Conservation (phyloP, 345 rosid species). For the Hibiscus trionum region DNA sequence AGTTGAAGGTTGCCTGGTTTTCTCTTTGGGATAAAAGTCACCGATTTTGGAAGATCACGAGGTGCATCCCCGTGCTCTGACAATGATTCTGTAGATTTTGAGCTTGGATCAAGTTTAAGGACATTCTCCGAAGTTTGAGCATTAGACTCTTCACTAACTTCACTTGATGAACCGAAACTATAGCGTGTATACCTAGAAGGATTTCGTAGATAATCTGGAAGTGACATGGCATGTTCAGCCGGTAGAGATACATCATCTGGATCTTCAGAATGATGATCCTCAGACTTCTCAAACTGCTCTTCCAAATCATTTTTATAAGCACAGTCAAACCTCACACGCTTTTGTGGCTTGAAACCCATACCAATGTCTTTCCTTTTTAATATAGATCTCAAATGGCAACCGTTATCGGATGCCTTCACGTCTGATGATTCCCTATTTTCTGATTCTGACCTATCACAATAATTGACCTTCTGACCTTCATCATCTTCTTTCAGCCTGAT, state of each 20-base stretch:
- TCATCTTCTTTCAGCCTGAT: conserved; percentile 74
- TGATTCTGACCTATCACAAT: conserved; percentile 20
- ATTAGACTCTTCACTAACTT: conserved; percentile 33
- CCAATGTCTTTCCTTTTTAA: conserved; percentile 47
- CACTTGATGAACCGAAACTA: conserved; percentile 36
- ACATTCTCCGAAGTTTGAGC: conserved; percentile 18
- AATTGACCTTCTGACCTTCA: conserved; percentile 26
- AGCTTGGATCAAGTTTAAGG: conserved; percentile 15
- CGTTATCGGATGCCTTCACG: conserved; percentile 2
- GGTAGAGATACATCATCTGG: conserved; percentile 13
- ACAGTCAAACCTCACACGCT: conserved; percentile 59
- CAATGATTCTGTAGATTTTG: conserved; percentile 22
- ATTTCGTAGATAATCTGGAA: conserved; percentile 56
- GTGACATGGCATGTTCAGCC: conserved; percentile 9
- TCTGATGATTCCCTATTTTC: conserved; percentile 11
- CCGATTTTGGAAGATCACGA: background rate
- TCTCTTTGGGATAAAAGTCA: conserved; percentile 42
- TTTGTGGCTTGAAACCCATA: conserved; percentile 36
- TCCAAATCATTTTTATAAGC: conserved; percentile 19
- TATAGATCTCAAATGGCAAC: conserved; percentile 35
- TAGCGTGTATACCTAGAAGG: conserved; percentile 52
- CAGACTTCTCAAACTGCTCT: conserved; percentile 15
- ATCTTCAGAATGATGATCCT: conserved; percentile 14
- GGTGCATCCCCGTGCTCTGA: conserved; percentile 12
- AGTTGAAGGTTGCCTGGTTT: conserved; percentile 18